Base-by-base conservation (phyloP, 169 alveolate species). In the Cryptosporidium viatorum region DNA sequence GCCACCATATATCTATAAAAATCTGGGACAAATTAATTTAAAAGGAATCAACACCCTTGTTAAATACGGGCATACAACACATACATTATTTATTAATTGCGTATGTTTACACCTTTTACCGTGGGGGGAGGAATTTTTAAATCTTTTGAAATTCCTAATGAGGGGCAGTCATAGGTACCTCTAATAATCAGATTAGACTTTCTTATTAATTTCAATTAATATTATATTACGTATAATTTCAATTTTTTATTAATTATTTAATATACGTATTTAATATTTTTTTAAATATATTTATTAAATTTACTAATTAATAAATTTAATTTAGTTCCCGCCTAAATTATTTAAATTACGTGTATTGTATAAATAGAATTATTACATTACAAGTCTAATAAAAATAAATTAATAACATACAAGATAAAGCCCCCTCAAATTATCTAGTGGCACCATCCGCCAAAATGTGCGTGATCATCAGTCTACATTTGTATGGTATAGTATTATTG, bases 31-130 rank as follows among this genome's bases (percentile, higher is more conserved):
- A 59, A 60, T 41, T 23, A 45, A 65, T 80, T 45, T 37, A 43
- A 37, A 70, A 80, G 73, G 55, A 80, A 80, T 80, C 59, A 45
- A 26, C 89, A 80, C 89, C 89, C 89, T 41, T 45, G 39, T 80
- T n/a, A 80, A 59, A 23, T 29, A 43, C 65, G 89, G 89, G 89
- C 68, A 67, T 59, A 80, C 89, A 80, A 62, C 75, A 75, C 86
- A 80, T 80, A 80, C 80, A 65, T 73, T 73, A 65, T 80, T 80
- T 65, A 21, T 65, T 65, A 12, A 31, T 31, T 14, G 7, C 71
- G 71, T 29, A 33, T 65, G 26, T 51, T 59, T 18, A 31, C 43
- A 33, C 50, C 33, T 21, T 35, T 59, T 55, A 52, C 48, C 31
- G 65, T 52, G 41, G 60, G 65, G 86, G 86, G 86, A 48, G 86